Evolutionary conservation across 257 asterid genomes (phyloP).

Genomic region (Linderniella brevidens): DNA sequence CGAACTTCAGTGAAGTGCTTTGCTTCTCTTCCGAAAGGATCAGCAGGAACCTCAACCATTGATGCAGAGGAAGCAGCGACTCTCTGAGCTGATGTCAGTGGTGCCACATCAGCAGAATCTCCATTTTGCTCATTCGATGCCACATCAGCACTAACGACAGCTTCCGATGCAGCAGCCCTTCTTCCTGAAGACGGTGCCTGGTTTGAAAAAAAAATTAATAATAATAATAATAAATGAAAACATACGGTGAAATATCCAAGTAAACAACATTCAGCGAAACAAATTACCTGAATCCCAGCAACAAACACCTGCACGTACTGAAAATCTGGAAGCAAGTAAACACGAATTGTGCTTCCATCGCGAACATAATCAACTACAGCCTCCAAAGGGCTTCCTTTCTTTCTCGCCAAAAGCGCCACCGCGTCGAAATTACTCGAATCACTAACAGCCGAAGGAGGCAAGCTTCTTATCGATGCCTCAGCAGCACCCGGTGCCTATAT

Average conservation of each 20-base stretch:
- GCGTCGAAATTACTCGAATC: constrained; percentile 69
- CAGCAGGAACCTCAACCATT: constrained; percentile 55
- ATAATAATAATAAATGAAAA: background rate
- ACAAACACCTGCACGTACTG: constrained; percentile 80
- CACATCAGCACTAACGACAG: constrained; percentile 22
- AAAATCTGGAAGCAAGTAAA: constrained; percentile 80
- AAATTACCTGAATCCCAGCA: constrained; percentile 79
- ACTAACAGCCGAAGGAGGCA: constrained; percentile 82
- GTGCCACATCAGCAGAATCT: constrained; percentile 46
- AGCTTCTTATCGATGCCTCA: constrained; percentile 56
- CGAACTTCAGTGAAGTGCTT: constrained; percentile 92
- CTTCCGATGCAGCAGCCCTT: constrained; percentile 49
- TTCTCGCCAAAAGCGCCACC: constrained; percentile 50
- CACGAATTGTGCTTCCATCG: constrained; percentile 92
- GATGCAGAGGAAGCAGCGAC: constrained; percentile 55
- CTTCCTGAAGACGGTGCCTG: constrained; percentile 94
- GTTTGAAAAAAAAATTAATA: constrained; percentile 8
- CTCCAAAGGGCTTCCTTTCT: constrained; percentile 80
- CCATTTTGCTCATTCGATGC: constrained; percentile 57
- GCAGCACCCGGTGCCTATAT: constrained; percentile 70
- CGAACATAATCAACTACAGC: constrained; percentile 92
- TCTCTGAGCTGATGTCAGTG: constrained; percentile 84
- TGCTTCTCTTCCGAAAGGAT: constrained; percentile 89
- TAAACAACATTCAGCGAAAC: no score
- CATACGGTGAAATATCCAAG: no score